A percentile compares a stretch with the other conserved stretches of the same genome.
phyloP scores from a whole-genome alignment of 2,329 filamentous ascomycete species.

The Fusarium robinianum region DNA sequence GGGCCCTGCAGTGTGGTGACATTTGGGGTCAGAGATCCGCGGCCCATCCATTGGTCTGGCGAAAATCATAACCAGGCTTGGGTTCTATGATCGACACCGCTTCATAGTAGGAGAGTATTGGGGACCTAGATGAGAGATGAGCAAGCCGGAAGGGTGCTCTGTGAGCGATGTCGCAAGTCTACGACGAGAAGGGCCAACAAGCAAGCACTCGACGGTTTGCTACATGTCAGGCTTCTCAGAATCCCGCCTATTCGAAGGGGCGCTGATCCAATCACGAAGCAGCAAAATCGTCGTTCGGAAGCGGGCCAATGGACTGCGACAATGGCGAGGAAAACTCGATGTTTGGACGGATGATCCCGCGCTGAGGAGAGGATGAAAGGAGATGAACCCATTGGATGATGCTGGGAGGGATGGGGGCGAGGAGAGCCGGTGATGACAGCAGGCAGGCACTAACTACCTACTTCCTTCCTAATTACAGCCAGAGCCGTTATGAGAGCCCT shows the following conservation, averaged over 20 bases:
- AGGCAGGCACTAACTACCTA: too few species aligned
- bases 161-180: too few species aligned
- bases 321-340: conserved; percentile 4
- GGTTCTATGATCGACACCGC: conserved; percentile 26
- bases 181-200: too few species aligned
- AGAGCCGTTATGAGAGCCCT: too few species aligned
- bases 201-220: conserved; percentile 24
- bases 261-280: conserved; percentile 11
- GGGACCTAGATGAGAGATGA: too few species aligned
- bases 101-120: conserved; percentile 13
- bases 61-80: conserved; percentile 28
- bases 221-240: conserved; percentile 13
- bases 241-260: conserved; percentile 14
- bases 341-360: conserved; percentile 13
- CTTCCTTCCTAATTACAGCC: too few species aligned
- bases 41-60: conserved; percentile 11
- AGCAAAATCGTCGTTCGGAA: conserved; percentile 2
- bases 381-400: conserved; percentile 7
- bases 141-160: conserved; percentile 1
- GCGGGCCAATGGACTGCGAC: conserved; percentile 9
- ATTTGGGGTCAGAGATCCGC: conserved; percentile 24
- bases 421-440: conserved; percentile 3
- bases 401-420: background rate
- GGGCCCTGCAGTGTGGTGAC: too few species aligned
- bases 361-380: conserved; percentile 4